Evolutionary conservation across 768 basidiomycete genomes (phyloP), one percentile per base, ranked within the genome.

Genomic region (Suillus bovinus): DNA sequence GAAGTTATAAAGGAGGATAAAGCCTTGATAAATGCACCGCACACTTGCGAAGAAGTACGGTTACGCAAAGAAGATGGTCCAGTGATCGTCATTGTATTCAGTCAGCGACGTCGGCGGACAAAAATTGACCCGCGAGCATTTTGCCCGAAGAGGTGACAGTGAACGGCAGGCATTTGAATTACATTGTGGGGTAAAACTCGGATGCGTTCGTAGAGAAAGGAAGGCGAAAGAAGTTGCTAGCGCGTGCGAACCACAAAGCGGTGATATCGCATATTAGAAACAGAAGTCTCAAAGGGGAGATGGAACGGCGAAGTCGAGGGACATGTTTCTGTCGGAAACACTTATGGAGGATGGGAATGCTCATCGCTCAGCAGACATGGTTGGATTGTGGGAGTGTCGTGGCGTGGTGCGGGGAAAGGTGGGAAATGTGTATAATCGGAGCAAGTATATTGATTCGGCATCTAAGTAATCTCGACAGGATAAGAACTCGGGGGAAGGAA

Each of bases 401-500:
- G 60, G 65, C 62, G 70, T 65, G 66, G 69, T 68, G 66, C 27
- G 71, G 70, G 73, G 71, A 65, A 74, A 60, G 56, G 50, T 60
- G 71, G 69, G 61, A 59, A 61, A 55, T n/a, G 39, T 11, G 6
- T 22, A 38, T 38, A 60, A 62, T 63, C 50, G 49, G 57, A 65
- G 61, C 61, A 61, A 61, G 33, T 47, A 24, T 39, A 17, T 53
- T 44, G 53, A 55, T 68, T 64, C 60, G 57, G 52, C 3, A 27
- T 47, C 64, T 44, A 36, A n/a, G n/a, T n/a, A n/a, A 47, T 53
- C 50, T 49, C 22, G 58, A 69, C 52, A 38, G 49, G 44, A 62
- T 36, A 54, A 38, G 36, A 31, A 7, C 34, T 54, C n/a, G 50
- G 41, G 60, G 31, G 20, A 62, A 46, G 61, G 63, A 60, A 58